These are phyloP conservation scores for Calonectria hawksworthii DNA, from an alignment of 2,329 filamentous ascomycete species.

Conservation along the genomic window DNA sequence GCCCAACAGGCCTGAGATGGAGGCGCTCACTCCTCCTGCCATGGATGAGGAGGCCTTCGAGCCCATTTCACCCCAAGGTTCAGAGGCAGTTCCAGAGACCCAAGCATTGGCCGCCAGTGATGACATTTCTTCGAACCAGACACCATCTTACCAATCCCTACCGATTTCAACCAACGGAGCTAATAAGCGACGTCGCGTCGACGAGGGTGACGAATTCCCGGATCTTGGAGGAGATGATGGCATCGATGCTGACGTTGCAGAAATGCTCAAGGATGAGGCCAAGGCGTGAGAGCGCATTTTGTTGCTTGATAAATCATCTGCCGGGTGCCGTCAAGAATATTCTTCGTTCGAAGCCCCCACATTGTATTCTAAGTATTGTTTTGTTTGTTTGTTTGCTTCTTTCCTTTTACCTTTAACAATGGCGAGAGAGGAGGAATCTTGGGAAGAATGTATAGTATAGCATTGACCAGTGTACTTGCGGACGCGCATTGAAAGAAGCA, in stretches of 20 bases:
- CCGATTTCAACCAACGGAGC: constrained; percentile 65
- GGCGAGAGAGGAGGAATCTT: constrained; percentile 1
- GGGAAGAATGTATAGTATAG: constrained; percentile 11
- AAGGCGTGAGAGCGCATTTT: constrained; percentile 24
- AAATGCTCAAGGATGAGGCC: constrained; percentile 58
- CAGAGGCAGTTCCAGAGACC: constrained; percentile 35
- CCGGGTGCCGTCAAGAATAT: background rate
- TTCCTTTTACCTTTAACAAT: background rate
- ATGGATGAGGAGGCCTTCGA: constrained; percentile 52
- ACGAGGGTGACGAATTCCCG: constrained; percentile 65
- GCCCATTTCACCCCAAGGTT: constrained; percentile 29
- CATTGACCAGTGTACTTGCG: background rate
- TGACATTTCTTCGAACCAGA: constrained; percentile 57
- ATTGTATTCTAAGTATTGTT: background rate
- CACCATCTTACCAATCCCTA: constrained; percentile 63
- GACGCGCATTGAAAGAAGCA: background rate
- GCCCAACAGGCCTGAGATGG: constrained; percentile 82
- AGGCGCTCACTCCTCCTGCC: constrained; percentile 87
- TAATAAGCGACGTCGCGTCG: constrained; percentile 70
- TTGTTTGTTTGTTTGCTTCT: background rate
- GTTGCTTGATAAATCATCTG: background rate
- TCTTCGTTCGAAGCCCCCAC: background rate
- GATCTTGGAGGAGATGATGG: constrained; percentile 68
- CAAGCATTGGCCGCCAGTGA: constrained; percentile 49
- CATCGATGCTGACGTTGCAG: constrained; percentile 70